Conservation (phyloP, 352 stramenopile species). For the Pythium grandisporangium region DNA sequence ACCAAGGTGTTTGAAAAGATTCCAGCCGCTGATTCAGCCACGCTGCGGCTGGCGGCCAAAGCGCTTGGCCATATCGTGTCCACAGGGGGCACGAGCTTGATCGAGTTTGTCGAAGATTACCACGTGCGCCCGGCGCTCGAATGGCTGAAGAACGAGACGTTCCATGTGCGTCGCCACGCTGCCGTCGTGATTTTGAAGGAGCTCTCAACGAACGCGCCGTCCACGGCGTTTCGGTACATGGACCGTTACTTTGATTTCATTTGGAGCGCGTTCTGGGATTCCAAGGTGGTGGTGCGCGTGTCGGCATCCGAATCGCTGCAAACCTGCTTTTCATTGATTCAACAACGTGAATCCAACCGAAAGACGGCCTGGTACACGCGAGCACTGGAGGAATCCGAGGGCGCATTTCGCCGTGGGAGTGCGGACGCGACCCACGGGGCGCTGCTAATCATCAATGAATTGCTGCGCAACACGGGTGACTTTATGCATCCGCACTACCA, state of each 20-base stretch:
- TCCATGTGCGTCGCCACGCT: constrained; percentile 77
- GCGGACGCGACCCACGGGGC: constrained; percentile 75
- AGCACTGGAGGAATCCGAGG: constrained; percentile 68
- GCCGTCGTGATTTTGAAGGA: constrained; percentile 86
- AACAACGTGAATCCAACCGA: constrained; percentile 82
- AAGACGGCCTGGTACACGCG: constrained; percentile 78
- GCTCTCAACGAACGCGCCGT: constrained; percentile 77
- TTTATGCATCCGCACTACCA: constrained; percentile 85
- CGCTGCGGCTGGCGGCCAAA: constrained; percentile 66
- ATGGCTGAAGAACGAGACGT: constrained; percentile 87
- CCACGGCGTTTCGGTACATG: constrained; percentile 82
- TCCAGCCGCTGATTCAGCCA: constrained; percentile 54
- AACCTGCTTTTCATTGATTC: constrained; percentile 80
- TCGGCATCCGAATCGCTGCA: constrained; percentile 78
- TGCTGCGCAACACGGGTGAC: constrained; percentile 81
- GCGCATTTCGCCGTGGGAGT: constrained; percentile 60
- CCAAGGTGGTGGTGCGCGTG: constrained; percentile 65
- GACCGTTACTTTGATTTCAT: constrained; percentile 88
- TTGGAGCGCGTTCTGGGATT: constrained; percentile 85
- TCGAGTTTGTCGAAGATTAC: constrained; percentile 87
- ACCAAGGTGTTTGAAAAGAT: constrained; percentile 86
- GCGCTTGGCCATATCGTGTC: constrained; percentile 84
- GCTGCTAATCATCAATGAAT: constrained; percentile 78
- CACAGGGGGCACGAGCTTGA: constrained; percentile 75
- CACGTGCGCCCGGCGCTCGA: constrained; percentile 81